Evolutionary conservation across 768 basidiomycete species (phyloP).

Genomic region (Psilocybe subaeruginosa): DNA sequence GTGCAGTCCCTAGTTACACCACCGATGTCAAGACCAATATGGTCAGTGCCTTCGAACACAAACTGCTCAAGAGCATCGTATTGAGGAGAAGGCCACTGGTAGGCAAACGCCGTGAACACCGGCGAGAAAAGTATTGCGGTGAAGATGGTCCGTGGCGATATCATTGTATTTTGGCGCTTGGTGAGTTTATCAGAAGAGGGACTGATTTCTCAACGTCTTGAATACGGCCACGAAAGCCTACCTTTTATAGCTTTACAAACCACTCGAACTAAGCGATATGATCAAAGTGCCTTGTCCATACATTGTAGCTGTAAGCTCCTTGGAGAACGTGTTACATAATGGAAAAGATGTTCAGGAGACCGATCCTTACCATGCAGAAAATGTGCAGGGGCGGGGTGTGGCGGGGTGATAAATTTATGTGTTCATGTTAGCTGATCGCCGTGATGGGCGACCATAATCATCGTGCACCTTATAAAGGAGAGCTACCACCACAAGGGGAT

Average conservation of each 20-base stretch:
- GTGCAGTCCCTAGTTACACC: conserved; percentile 32
- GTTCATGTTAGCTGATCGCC: neutral
- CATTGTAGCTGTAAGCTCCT: neutral
- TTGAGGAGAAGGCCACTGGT: conserved; percentile 35
- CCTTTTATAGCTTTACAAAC: neutral
- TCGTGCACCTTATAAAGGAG: neutral
- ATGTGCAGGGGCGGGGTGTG: neutral
- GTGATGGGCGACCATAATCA: neutral
- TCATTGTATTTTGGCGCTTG: neutral
- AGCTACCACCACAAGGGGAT: neutral
- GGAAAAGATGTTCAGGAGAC: neutral
- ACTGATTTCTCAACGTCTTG: neutral
- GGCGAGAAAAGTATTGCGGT: neutral
- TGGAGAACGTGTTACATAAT: neutral
- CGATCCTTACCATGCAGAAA: neutral
- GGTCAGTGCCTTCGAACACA: conserved; percentile 34
- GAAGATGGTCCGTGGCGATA: neutral
- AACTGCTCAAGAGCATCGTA: conserved; percentile 39
- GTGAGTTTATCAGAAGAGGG: neutral
- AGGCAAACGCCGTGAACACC: neutral
- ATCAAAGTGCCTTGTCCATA: neutral
- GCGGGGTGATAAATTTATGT: neutral
- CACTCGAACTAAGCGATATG: neutral
- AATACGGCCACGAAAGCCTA: neutral
- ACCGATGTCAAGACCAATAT: conserved; percentile 33